These are phyloP conservation scores for Adenanthera pavonina DNA, from an alignment of 306 rosid species.

Conservation along the genomic window DNA sequence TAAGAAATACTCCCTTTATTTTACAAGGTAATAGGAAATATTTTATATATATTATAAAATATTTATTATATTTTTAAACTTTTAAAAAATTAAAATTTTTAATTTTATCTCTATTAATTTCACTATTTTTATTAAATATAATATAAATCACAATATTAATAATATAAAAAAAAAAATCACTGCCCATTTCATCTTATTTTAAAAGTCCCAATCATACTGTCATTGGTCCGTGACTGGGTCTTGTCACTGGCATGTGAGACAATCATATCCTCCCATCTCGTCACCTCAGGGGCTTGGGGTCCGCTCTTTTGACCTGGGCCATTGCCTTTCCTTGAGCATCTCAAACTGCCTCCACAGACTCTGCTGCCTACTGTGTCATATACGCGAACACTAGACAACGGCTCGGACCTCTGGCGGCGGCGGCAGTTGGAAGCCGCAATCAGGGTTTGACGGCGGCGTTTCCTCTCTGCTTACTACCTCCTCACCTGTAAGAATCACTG, in stretches of 20 bases:
- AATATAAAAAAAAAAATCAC: no score
- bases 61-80: no score
- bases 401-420: conserved; percentile 22
- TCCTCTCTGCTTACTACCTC: background rate
- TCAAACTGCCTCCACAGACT: conserved; percentile 4
- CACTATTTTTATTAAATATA: no score
- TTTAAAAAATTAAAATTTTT: no score
- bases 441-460: conserved; percentile 42
- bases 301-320: conserved; percentile 21
- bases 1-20: no score
- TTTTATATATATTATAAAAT: no score
- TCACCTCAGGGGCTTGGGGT: background rate
- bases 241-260: background rate
- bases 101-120: no score
- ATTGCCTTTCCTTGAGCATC: conserved; percentile 5
- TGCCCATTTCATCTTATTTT: no score
- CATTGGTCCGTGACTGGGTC: background rate
- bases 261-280: background rate
- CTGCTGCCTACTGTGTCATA: background rate
- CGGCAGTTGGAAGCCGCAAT: conserved; percentile 25
- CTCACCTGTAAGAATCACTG: conserved; percentile 13
- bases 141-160: no score
- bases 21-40: no score
- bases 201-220: background rate
- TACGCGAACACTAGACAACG: background rate